These are phyloP conservation scores for Gracilaria caudata DNA, from an alignment of 23 red algal genomes.

Conservation along the genomic window DNA sequence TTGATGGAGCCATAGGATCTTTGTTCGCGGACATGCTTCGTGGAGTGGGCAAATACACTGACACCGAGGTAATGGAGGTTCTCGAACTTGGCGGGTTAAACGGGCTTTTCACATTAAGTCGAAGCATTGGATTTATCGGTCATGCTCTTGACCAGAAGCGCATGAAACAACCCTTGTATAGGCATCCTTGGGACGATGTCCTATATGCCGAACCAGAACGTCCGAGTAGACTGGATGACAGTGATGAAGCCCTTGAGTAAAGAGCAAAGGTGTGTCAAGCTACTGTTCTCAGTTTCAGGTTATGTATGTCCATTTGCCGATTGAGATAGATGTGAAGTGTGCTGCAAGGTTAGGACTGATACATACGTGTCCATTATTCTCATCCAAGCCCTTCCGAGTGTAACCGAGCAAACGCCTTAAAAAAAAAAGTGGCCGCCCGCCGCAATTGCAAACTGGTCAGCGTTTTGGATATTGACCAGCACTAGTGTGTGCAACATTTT, in stretches of 20 bases:
- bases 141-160: constrained; percentile 97
- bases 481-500: too few relatives aligned
- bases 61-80: constrained; percentile 82
- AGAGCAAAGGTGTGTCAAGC: background rate
- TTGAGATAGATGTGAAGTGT: too few relatives aligned
- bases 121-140: constrained; percentile 97
- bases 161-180: constrained; percentile 98
- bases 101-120: constrained; percentile 87
- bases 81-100: constrained; percentile 97
- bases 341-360: too few relatives aligned
- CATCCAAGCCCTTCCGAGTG: too few relatives aligned
- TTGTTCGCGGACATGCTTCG: constrained; percentile 92
- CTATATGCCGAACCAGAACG: constrained; percentile 91
- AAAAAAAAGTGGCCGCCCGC: too few relatives aligned
- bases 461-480: too few relatives aligned
- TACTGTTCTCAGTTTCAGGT: background rate
- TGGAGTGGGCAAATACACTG: constrained; percentile 52
- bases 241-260: constrained; percentile 24
- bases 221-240: constrained; percentile 46
- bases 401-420: too few relatives aligned
- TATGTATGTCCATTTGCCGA: too few relatives aligned
- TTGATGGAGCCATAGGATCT: constrained; percentile 96
- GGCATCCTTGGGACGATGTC: constrained; percentile 98
- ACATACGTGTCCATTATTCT: too few relatives aligned
- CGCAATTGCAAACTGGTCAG: too few relatives aligned